Base-by-base conservation (phyloP, 345 rosid species). In the Eutrema yunnanense region DNA sequence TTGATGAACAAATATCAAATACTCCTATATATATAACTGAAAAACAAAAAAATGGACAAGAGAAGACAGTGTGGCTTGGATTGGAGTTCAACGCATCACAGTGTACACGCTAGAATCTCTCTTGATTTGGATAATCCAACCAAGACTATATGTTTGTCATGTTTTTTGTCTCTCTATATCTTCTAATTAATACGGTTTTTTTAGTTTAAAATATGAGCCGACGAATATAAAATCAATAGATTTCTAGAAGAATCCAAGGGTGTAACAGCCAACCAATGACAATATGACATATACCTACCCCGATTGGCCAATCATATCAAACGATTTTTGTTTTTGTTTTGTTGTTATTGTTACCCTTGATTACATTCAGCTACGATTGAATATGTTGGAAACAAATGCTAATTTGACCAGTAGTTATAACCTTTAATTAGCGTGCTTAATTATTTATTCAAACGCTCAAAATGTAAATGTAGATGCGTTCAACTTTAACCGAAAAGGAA, bases 21-120 rank as follows among this genome's bases (percentile, higher is more conserved):
- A 30, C 30, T 44, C 4, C 16, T 9, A 62, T 34, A 19, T 47
- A 50, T 34, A 19, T 47, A 50, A 50, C 7, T 36, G 57, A 49
- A 40, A 46, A 19, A 27, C 14, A 13, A 54, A 3, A 3, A 62
- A 30, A 32, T 13, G 47, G 46, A 51, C 72, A 57, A 60, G 56
- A 73, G 41, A 63, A 73, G 41, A 63, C 52, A 29, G 6, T 29
- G 51, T 73, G 6, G 77, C 62, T 74, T 67, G 44, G 36, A 49
- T 58, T 50, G 73, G 52, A 58, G 48, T 50, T 67, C 1, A 58
- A 65, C 63, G 50, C 73, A 74, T 59, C 62, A 57, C 66, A 67
- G 62, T 41, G 73, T 67, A 36, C 62, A 74, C 62, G 73, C 68
- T 22, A 22, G 26, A 22, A 59, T 59, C 73, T 41, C 30, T 46